These are phyloP conservation scores for Pichia sp. DNA, from an alignment of 1,139 yeast species.

Conservation along the genomic window DNA sequence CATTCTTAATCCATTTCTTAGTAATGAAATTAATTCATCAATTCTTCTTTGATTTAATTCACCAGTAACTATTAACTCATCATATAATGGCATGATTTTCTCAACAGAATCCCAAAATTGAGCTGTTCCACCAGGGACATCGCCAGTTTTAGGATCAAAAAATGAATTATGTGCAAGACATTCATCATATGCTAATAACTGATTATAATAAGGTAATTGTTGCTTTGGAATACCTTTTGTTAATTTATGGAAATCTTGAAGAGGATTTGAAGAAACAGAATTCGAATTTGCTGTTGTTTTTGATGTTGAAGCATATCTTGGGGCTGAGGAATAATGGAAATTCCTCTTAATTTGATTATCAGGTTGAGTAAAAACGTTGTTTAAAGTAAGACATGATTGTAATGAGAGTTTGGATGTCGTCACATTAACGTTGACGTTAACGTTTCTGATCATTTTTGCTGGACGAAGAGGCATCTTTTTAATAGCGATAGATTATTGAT, in stretches of 20 bases:
- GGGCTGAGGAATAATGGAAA: constrained; percentile 3
- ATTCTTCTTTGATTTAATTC: constrained; percentile 38
- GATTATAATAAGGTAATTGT: constrained; percentile 24
- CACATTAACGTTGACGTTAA: constrained; percentile 2
- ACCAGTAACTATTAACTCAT: constrained; percentile 38
- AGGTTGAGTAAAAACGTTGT: constrained; percentile 19
- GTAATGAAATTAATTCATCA: constrained; percentile 37
- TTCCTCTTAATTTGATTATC: constrained; percentile 1
- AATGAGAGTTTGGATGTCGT: constrained; percentile 16
- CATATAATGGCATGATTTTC: constrained; percentile 42
- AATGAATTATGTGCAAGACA: constrained; percentile 37
- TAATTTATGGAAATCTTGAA: constrained; percentile 8
- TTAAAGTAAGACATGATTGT: constrained; percentile 20
- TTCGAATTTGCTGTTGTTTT: not conserved
- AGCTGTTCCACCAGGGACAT: constrained; percentile 24
- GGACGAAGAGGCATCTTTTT: not conserved
- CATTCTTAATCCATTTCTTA: constrained; percentile 46
- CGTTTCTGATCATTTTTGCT: constrained; percentile 19
- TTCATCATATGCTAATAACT: constrained; percentile 40
- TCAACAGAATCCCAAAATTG: constrained; percentile 42
- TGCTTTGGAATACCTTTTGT: constrained; percentile 20
- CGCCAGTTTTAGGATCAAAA: constrained; percentile 27
- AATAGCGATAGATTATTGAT: not conserved
- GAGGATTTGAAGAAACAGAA: not conserved
- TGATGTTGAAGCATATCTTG: not conserved